A percentile compares a stretch with the other conserved stretches of the same genome.
phyloP scores from a whole-genome alignment of 2,329 filamentous ascomycete genomes.

The Alternaria brassicicola region DNA sequence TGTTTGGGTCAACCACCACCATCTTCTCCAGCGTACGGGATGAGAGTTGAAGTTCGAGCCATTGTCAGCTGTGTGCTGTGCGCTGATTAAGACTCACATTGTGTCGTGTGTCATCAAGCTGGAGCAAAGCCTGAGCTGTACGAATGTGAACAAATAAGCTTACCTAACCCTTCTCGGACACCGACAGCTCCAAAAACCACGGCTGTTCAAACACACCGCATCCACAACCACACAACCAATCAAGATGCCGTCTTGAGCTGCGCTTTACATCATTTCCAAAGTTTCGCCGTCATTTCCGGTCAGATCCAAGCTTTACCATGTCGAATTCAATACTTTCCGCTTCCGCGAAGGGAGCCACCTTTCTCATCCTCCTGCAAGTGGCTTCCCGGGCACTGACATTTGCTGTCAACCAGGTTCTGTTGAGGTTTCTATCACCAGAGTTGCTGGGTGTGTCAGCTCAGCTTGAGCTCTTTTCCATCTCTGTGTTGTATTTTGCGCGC shows the following conservation, averaged over 20 bases:
- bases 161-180: slow-evolving; percentile 35
- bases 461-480: slow-evolving; percentile 89
- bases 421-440: slow-evolving; percentile 85
- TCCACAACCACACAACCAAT: slow-evolving; percentile 26
- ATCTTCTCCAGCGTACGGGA: slow-evolving; percentile 25
- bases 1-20: slow-evolving; percentile 43
- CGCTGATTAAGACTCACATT: slow-evolving; percentile 7
- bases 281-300: slow-evolving; percentile 11
- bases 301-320: slow-evolving; percentile 25
- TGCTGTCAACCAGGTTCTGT: slow-evolving; percentile 84
- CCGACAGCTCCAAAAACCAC: slow-evolving; percentile 27
- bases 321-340: slow-evolving; percentile 47
- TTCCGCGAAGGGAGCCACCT: slow-evolving; percentile 74
- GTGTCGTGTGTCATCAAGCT: slow-evolving; percentile 34
- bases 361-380: slow-evolving; percentile 87
- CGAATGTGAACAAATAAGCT: slow-evolving; percentile 17
- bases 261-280: slow-evolving; percentile 10
- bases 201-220: slow-evolving; percentile 23
- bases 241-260: slow-evolving; percentile 27
- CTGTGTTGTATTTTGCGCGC: slow-evolving; percentile 91
- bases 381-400: slow-evolving; percentile 89
- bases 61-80: slow-evolving; percentile 18
- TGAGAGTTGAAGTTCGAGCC: slow-evolving; percentile 14
- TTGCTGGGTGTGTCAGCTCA: slow-evolving; percentile 86
- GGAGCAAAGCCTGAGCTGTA: slow-evolving; percentile 9